Evolutionary conservation across 306 rosid species (phyloP), one percentile per base, ranked within the genome.

Genomic region (Arachis hypogaea): DNA sequence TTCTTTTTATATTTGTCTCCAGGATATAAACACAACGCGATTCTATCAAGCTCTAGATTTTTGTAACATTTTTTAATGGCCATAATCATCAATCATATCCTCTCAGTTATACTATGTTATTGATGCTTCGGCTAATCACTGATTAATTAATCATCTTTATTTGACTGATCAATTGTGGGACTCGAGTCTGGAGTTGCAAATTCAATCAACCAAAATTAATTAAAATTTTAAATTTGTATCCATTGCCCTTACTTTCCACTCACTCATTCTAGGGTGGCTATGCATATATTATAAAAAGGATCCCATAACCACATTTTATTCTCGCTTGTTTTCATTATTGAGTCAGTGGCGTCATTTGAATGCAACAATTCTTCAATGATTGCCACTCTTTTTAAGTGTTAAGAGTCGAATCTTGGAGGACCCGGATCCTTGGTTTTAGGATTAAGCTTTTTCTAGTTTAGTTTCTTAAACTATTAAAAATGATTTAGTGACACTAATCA

Each of bases 321-420:
- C 4, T 76, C 6, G 38, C 43, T 77, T 52, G 75, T 55, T 77
- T 78, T 63, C 44, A 52, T 69, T 55, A 78, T 59, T 66, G 75
- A 55, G 86, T 58, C 78, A 55, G 86, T 58, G 80, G 72, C 55
- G 43, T 52, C 56, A 80, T 80, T 81, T 82, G 82, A 83, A 84
- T 75, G 74, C 74, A 54, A 68, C 46, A 62, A 71, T 74, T 78
- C 86, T 70, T 85, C 84, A 88, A 90, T 90, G 87, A 90, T 88
- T 90, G 86, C 79, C 82, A 36, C 84, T 81, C 82, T 71, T 87
- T 84, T 41, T 73, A 75, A 43, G 64, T 80, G 58, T 63, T 76
- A 33, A 33, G 63, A 75, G 81, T 78, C 70, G 75, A 80, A 82
- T 83, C 80, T 74, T 77, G 52, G 85, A 80, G 84, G 87, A 81